Base-by-base conservation (phyloP, 345 rosid genomes). In the Tarenaya hassleriana region DNA sequence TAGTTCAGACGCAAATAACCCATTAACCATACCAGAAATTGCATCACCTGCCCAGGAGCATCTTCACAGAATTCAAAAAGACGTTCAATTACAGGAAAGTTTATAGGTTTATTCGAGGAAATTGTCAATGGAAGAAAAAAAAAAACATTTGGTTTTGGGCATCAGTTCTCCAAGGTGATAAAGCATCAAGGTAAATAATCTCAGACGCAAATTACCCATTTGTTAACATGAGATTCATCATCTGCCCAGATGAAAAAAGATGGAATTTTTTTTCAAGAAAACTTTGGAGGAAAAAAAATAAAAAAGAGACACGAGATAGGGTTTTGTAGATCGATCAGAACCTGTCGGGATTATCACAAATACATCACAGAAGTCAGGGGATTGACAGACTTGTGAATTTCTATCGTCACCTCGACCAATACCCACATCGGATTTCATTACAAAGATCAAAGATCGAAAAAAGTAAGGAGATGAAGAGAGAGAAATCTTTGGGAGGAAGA, bases 141-240 rank as follows among this genome's bases (percentile, higher is more conserved):
- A 24, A 24, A 5, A 5, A 24, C 3, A 5, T 2, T 24, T 24
- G 5, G 3, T 50, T 59, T 51, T 47, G 61, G 34, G 56, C 31
- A 60, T 60, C 70, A 66, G 70, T 60, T 66, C 66, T 66, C 70
- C 70, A 66, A 66, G 66, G 70, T 60, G 66, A 39, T 11, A 12
- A 66, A 60, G 42, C 70, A 66, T 66, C 70, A 66, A 66, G 34
- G 7, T 47, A 9, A 33, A 7, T n/a, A 24, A 24, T 24, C 29
- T 66, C 70, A 66, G 70, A 41, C 18, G 56, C 61, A 59, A 41
- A 66, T 21, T 21, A 66, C 65, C 55, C 58, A 64, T 56, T 64
- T 40, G 53, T 38, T 31, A 11, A 6, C 5, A 41, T 60, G 45
- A 14, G 51, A 54, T 53, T 60, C 66, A 66, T 66, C 71, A 55